Evolutionary conservation across 495 filamentous ascomycete species (phyloP).

Genomic region (Neurospora africana): DNA sequence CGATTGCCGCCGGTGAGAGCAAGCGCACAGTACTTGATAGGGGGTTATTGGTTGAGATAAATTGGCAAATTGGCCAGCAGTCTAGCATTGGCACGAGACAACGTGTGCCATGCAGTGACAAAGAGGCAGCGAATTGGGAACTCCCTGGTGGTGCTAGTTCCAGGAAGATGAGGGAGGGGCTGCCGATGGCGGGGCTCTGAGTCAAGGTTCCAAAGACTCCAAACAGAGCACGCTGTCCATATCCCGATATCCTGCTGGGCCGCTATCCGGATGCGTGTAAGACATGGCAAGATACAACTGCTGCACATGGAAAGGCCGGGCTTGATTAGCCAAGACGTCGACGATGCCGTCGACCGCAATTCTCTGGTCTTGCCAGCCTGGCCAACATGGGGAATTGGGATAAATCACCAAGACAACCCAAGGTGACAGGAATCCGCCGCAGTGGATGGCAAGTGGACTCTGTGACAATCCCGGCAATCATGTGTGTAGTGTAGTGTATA

Average conservation of each 20-base stretch:
- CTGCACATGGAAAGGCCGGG: background rate
- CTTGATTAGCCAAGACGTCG: background rate
- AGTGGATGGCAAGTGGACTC: background rate
- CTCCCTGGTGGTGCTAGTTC: constrained; percentile 2
- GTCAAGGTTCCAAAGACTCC: constrained; percentile 4
- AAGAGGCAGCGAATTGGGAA: background rate
- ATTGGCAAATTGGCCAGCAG: background rate
- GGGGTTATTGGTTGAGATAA: background rate
- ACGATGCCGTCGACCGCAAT: constrained; percentile 4
- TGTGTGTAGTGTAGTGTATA: background rate
- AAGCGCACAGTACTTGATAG: background rate
- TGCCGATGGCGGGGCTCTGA: constrained; percentile 14
- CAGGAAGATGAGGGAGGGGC: background rate
- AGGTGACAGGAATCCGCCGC: background rate
- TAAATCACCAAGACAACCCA: background rate
- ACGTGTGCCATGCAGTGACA: constrained; percentile 1
- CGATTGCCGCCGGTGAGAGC: background rate
- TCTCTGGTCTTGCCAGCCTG: background rate
- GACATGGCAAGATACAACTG: background rate
- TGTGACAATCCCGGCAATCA: background rate
- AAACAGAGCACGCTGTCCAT: background rate
- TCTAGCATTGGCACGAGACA: constrained; percentile 3
- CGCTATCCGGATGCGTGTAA: background rate
- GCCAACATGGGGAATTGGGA: background rate
- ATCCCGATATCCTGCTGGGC: background rate